A percentile compares a stretch with the other conserved stretches of the same genome.
Conservation (phyloP, 768 basidiomycete species). For the Gloeopeniophorella convolvens region DNA sequence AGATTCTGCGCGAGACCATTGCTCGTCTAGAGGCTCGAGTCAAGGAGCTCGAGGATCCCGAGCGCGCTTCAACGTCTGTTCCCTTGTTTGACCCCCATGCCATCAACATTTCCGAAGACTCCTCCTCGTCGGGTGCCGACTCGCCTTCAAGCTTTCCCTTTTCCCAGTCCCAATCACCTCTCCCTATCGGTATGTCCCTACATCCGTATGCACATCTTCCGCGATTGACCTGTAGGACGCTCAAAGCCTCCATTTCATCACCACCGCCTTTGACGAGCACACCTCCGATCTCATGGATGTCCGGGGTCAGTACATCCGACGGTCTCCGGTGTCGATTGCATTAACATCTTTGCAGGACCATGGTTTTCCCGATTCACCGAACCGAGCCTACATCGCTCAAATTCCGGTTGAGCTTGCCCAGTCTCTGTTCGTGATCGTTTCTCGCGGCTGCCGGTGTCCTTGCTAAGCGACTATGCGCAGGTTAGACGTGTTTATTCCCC, state of each 20-base stretch:
- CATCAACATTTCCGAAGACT: slow-evolving; percentile 27
- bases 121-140: slow-evolving; percentile 30
- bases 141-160: slow-evolving; percentile 29
- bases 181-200: slow-evolving; percentile 39
- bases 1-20: slow-evolving; percentile 72
- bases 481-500: slow-evolving; percentile 67
- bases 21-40: slow-evolving; percentile 64
- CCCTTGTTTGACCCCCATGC: slow-evolving; percentile 64
- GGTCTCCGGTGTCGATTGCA: background rate
- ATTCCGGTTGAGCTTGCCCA: slow-evolving; percentile 54
- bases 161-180: slow-evolving; percentile 30
- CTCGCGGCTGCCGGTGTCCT: background rate
- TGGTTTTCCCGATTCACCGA: slow-evolving; percentile 6
- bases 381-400: slow-evolving; percentile 34
- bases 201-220: slow-evolving; percentile 40
- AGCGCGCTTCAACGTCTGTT: slow-evolving; percentile 61
- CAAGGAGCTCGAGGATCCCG: slow-evolving; percentile 69
- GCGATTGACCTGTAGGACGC: background rate
- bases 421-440: slow-evolving; percentile 46
- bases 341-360: background rate
- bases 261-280: slow-evolving; percentile 9
- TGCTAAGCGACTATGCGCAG: slow-evolving; percentile 31
- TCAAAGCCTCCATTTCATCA: slow-evolving; percentile 10
- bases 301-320: slow-evolving; percentile 1
- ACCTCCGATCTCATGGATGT: slow-evolving; percentile 15